Evolutionary conservation across 192 early-diverging fungal genomes (phyloP).

Genomic region (Coemansia asiatica): DNA sequence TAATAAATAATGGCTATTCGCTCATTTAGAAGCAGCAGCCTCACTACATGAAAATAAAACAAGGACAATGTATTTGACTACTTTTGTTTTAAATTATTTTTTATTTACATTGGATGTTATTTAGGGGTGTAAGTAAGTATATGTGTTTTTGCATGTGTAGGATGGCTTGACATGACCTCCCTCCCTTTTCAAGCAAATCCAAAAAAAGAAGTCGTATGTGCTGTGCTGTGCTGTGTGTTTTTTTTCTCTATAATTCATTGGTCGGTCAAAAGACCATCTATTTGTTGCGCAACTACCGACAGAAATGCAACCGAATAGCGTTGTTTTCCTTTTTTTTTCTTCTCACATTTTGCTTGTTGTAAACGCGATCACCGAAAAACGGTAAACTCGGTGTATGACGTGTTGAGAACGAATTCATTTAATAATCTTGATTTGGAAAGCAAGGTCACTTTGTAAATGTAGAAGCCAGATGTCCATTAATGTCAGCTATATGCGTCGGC

Average conservation of each 20-base stretch:
- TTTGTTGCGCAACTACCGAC: conserved; percentile 8
- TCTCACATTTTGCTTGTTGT: neutral
- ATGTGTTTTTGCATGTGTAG: neutral
- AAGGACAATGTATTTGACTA: neutral
- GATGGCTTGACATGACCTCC: neutral
- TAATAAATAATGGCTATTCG: neutral
- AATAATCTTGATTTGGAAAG: conserved; percentile 10
- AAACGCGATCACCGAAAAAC: conserved; percentile 4
- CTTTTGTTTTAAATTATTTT: neutral
- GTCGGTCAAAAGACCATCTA: conserved; percentile 13
- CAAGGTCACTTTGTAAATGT: neutral
- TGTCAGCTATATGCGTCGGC: neutral
- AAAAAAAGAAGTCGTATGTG: neutral
- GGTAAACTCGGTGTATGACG: conserved; percentile 7
- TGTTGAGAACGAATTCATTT: neutral
- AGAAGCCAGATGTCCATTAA: conserved; percentile 7
- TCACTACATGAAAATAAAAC: neutral
- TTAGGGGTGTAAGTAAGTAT: neutral
- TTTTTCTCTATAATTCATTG: neutral
- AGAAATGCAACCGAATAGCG: conserved; percentile 8
- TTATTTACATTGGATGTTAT: neutral
- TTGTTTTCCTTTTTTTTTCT: neutral
- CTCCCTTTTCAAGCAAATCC: neutral
- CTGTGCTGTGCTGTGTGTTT: no score
- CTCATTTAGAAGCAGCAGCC: neutral